Conservation (phyloP, 495 filamentous ascomycete genomes). For the Trichoderma erinaceum region DNA sequence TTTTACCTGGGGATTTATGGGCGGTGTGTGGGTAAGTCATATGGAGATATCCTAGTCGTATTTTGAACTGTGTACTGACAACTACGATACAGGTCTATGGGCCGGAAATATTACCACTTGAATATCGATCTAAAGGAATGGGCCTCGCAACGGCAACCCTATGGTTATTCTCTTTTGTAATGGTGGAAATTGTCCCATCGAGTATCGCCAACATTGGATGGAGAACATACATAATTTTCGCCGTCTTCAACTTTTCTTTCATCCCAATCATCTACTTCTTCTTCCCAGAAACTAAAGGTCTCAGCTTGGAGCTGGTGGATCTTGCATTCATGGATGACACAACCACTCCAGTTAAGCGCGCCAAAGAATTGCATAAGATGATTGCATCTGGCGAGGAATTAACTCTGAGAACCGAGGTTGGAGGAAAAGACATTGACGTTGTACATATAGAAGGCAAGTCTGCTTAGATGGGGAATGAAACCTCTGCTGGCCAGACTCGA, state of each 20-base stretch:
- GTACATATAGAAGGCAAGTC: background rate
- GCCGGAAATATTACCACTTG: background rate
- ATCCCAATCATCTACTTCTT: slow-evolving; percentile 73
- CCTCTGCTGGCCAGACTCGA: background rate
- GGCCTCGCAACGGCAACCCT: slow-evolving; percentile 69
- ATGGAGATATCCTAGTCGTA: background rate
- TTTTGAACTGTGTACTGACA: background rate
- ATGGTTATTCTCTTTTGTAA: slow-evolving; percentile 75
- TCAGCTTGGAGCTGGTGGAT: slow-evolving; percentile 66
- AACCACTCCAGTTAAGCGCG: slow-evolving; percentile 65
- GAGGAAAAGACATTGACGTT: background rate
- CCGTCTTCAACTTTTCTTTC: slow-evolving; percentile 61
- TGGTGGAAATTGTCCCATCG: slow-evolving; percentile 76
- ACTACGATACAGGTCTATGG: background rate
- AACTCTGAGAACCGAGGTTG: background rate
- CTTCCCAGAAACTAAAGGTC: slow-evolving; percentile 52
- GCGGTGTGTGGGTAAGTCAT: slow-evolving; percentile 1
- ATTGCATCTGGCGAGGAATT: slow-evolving; percentile 6
- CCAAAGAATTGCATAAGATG: slow-evolving; percentile 51
- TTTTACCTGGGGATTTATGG: slow-evolving; percentile 4
- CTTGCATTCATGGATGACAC: slow-evolving; percentile 76
- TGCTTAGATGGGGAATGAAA: background rate
- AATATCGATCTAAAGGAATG: slow-evolving; percentile 9
- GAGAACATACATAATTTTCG: slow-evolving; percentile 78
- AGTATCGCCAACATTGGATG: slow-evolving; percentile 63